phyloP scores from a whole-genome alignment of 148 eudicot species.

The Rhododendron molle region DNA sequence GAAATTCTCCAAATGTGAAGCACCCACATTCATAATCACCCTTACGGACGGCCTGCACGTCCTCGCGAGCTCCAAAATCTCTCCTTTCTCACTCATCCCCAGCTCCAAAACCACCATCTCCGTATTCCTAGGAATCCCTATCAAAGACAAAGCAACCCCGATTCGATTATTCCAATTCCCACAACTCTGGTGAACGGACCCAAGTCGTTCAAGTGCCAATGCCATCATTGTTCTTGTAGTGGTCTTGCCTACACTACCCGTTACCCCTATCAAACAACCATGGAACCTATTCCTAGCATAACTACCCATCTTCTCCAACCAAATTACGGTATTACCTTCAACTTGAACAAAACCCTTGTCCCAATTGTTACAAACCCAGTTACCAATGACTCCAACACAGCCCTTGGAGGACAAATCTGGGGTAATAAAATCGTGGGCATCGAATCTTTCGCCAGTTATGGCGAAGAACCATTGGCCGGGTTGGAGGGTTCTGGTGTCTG shows the following conservation, averaged over 20 bases:
- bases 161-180: conserved; percentile 16
- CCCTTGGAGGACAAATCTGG: conserved; percentile 7
- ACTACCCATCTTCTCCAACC: conserved; percentile 2
- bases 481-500: conserved; percentile 13
- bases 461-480: conserved; percentile 17
- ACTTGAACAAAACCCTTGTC: conserved; percentile 15
- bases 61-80: conserved; percentile 13
- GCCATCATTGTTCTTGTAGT: conserved; percentile 15
- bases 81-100: conserved; percentile 16
- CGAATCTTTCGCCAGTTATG: neutral
- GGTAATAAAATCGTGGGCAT: conserved; percentile 14
- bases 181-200: conserved; percentile 1
- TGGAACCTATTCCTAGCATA: conserved; percentile 7
- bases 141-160: conserved; percentile 14
- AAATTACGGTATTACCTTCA: neutral
- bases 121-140: conserved; percentile 11
- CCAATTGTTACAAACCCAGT: conserved; percentile 7
- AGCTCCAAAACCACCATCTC: conserved; percentile 12
- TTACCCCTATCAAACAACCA: conserved; percentile 12
- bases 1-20: conserved; percentile 15
- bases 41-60: conserved; percentile 3
- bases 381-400: conserved; percentile 10
- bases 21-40: conserved; percentile 18
- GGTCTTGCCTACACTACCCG: conserved; percentile 17
- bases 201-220: conserved; percentile 1